Evolutionary conservation across 352 stramenopile genomes (phyloP).

Genomic region (Globisporangium yorkense): DNA sequence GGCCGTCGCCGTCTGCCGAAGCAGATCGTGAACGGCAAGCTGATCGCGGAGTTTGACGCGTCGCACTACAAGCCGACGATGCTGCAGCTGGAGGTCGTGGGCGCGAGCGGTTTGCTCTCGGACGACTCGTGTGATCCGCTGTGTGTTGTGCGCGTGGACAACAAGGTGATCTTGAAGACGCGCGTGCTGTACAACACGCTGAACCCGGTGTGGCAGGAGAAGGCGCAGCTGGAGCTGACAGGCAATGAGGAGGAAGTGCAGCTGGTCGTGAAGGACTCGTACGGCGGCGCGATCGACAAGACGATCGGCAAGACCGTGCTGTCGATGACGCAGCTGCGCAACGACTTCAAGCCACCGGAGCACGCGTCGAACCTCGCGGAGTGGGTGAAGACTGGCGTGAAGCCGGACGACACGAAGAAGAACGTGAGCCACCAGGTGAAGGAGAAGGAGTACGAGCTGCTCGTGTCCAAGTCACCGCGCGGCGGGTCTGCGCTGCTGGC

Average conservation of each 20-base stretch:
- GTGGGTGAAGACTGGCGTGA: slow-evolving; percentile 79
- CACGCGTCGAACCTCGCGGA: slow-evolving; percentile 67
- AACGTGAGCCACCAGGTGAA: slow-evolving; percentile 73
- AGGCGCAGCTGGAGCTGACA: slow-evolving; percentile 47
- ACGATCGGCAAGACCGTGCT: slow-evolving; percentile 76
- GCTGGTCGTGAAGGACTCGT: slow-evolving; percentile 84
- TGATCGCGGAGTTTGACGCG: slow-evolving; percentile 64
- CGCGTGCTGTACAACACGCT: slow-evolving; percentile 81
- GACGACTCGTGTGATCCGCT: slow-evolving; percentile 74
- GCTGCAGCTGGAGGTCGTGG: slow-evolving; percentile 62
- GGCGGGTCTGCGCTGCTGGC: slow-evolving; percentile 16
- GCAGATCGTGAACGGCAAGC: slow-evolving; percentile 54
- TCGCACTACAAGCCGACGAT: slow-evolving; percentile 52
- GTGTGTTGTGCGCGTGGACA: slow-evolving; percentile 69
- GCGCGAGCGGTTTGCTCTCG: slow-evolving; percentile 63
- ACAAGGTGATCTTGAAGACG: slow-evolving; percentile 63
- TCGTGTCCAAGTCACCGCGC: slow-evolving; percentile 42
- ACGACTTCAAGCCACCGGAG: slow-evolving; percentile 74
- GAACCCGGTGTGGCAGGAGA: slow-evolving; percentile 80
- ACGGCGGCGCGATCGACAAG: slow-evolving; percentile 67
- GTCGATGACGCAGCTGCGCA: slow-evolving; percentile 60
- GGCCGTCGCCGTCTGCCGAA: slow-evolving; percentile 66
- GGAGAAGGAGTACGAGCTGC: slow-evolving; percentile 74
- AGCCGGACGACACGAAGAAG: slow-evolving; percentile 72
- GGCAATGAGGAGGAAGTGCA: slow-evolving; percentile 54